Evolutionary conservation across 306 rosid genomes (phyloP).

Genomic region (Vigna hirtella): DNA sequence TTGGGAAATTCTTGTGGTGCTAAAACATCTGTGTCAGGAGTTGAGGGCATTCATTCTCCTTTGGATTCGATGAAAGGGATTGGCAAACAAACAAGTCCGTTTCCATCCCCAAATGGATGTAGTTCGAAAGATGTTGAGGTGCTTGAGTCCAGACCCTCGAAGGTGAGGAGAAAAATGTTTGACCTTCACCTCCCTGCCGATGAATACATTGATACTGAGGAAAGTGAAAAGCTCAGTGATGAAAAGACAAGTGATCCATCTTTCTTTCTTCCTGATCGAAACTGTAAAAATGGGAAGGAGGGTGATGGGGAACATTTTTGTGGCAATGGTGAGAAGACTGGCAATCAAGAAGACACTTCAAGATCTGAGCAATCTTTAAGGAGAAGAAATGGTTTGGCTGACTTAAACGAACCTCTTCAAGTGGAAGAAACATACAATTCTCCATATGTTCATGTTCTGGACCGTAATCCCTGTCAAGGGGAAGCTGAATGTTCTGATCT

Average conservation of each 20-base stretch:
- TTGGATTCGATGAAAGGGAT: conserved; percentile 62
- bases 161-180: conserved; percentile 77
- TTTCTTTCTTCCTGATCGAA: conserved; percentile 52
- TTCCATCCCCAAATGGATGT: conserved; percentile 67
- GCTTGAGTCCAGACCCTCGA: conserved; percentile 78
- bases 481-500: conserved; percentile 56
- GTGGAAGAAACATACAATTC: conserved; percentile 74
- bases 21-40: conserved; percentile 58
- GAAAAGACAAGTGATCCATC: conserved; percentile 60
- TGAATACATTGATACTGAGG: conserved; percentile 78
- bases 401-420: conserved; percentile 83
- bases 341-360: conserved; percentile 53
- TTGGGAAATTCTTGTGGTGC: conserved; percentile 59
- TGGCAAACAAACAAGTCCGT: conserved; percentile 49
- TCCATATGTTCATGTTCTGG: conserved; percentile 46
- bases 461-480: conserved; percentile 48
- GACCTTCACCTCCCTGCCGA: conserved; percentile 96
- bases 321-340: conserved; percentile 52
- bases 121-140: conserved; percentile 71
- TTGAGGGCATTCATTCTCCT: conserved; percentile 77
- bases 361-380: conserved; percentile 55
- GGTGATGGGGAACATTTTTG: conserved; percentile 51
- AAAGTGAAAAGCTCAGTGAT: conserved; percentile 76
- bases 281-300: conserved; percentile 51
- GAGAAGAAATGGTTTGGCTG: conserved; percentile 71